Percentiles rank a stretch among this genome's conserved stretches.
These are phyloP conservation scores for Epithele typhae DNA, from an alignment of 768 basidiomycete species.

Conservation along the genomic window DNA sequence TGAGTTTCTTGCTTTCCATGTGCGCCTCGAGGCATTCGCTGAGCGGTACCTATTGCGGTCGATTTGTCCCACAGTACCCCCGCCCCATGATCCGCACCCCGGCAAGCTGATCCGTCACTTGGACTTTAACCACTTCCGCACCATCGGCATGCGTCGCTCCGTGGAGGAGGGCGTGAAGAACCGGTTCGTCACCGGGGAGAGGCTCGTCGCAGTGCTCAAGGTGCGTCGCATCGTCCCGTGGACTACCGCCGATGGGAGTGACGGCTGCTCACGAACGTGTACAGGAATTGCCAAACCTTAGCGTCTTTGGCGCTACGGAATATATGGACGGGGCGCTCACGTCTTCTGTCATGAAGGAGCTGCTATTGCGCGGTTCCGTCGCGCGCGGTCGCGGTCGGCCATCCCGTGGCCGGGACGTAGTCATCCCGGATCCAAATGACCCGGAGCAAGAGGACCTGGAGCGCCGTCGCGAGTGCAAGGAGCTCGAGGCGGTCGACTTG, in stretches of 20 bases:
- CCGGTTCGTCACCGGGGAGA: conserved; percentile 89
- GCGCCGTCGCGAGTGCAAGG: conserved; percentile 65
- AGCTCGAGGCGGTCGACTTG: conserved; percentile 85
- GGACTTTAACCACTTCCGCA: conserved; percentile 96
- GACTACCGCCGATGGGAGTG: conserved; percentile 1
- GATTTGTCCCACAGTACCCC: conserved; percentile 49
- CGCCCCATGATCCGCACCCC: conserved; percentile 64
- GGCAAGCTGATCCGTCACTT: conserved; percentile 82
- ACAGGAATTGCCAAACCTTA: conserved; percentile 86
- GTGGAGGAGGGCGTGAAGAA: conserved; percentile 85
- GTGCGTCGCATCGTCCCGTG: conserved; percentile 33
- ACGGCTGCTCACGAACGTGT: neutral
- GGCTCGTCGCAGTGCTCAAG: conserved; percentile 75
- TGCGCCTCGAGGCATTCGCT: no score
- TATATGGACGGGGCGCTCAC: conserved; percentile 96
- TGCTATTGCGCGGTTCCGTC: conserved; percentile 80
- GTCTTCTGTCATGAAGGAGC: conserved; percentile 78
- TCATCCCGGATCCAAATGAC: conserved; percentile 46
- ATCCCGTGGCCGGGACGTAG: conserved; percentile 55
- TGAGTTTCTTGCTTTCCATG: conserved; percentile 28
- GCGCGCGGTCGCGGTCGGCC: conserved; percentile 68
- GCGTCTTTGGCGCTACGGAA: conserved; percentile 92
- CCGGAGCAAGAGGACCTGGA: conserved; percentile 76
- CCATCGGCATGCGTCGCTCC: conserved; percentile 92
- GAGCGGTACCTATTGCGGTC: no score